Evolutionary conservation across 176 grass and related monocot genomes (phyloP), one percentile per base, ranked within the genome.

Genomic region (Triticum turgidum): DNA sequence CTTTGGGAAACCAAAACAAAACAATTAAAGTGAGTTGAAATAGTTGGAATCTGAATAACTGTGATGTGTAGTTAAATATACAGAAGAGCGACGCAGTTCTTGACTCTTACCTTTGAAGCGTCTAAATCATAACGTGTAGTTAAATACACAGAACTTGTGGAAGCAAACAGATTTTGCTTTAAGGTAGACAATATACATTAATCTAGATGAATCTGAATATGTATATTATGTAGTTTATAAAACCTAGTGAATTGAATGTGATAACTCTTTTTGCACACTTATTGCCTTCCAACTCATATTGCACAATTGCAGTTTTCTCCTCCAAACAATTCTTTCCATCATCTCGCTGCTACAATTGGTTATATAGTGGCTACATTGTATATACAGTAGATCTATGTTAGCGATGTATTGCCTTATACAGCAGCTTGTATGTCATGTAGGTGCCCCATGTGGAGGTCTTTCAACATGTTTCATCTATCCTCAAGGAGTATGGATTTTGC

Each of bases 371-470:
- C 24, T 51, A 51, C 22, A 51, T 75, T 51, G 12, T 51, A 47
- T 47, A 45, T 73, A 15, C 1, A 47, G 39, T 73, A 47, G 39
- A 73, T 45, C 70, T 15, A 44, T 73, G 39, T 47, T 47, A 75
- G 41, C 13, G 1, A 75, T 51, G 27, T 74, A 74, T 74, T 49
- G 22, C 72, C 72, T 30, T 51, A 75, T 30, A 51, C 13, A 30
- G 15, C 22, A 74, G 22, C 72, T 9, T 75, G 42, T 52, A 52
- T 51, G 42, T 76, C 81, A 71, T 83, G 81, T 56, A 83, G 81
- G 81, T 83, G 11, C 18, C 76, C 54, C 76, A 83, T 73, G 33
- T 12, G 5, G 51, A 83, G 14, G 51, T 73, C 33, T 71, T 83
- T 41, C 51, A 11, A 41, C 67, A 73, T 59, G 81, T 83, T 39